Evolutionary conservation across 108 stramenopile species (phyloP), one percentile per base, ranked within the genome.

Genomic region (Skeletonema grethae): DNA sequence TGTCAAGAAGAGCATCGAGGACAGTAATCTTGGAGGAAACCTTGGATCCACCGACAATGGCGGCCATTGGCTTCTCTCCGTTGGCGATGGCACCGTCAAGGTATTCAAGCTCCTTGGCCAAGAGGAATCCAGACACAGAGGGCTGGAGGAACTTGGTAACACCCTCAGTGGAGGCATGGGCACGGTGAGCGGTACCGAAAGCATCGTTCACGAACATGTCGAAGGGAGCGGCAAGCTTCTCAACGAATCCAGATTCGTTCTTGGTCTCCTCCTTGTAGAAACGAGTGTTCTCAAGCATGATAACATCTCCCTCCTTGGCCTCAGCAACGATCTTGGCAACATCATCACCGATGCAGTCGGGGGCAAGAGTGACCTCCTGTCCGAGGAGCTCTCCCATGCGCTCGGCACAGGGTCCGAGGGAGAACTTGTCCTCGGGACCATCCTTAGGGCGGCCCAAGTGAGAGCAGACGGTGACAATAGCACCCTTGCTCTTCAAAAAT

Each of bases 121-220:
- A 82, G 63, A 97, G 87, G 88, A 95, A 96, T 74, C 98, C 98
- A 53, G 92, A 88, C 18, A 96, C 97, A 48, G 89, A 85, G 46
- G 95, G 87, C 53, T 85, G 77, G 58, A 96, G 87, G 91, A 86
- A 93, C 88, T 94, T 95, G 88, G 94, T 93, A 28, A 99, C 98
- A 80, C 99, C 99, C 88, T 99, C 98, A 46, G 98, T 99, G 73
- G 97, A 97, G 67, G 97, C 97, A 83, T 99, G 99, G 65, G 98
- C 99, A 74, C 99, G 97, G 89, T 99, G 99, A 77, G 99, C 99
- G 57, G 99, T 99, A 61, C 99, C 99, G 82, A 99, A 99, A 60
- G 99, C 99, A 80, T 99, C 99, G 87, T 99, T 99, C 69, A 99
- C 98, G 86, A 85, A 95, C 61, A 94, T 55, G 86, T 99, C 91